Evolutionary conservation across 441 rosid genomes (phyloP).

Genomic region (Euphorbia celastroides): DNA sequence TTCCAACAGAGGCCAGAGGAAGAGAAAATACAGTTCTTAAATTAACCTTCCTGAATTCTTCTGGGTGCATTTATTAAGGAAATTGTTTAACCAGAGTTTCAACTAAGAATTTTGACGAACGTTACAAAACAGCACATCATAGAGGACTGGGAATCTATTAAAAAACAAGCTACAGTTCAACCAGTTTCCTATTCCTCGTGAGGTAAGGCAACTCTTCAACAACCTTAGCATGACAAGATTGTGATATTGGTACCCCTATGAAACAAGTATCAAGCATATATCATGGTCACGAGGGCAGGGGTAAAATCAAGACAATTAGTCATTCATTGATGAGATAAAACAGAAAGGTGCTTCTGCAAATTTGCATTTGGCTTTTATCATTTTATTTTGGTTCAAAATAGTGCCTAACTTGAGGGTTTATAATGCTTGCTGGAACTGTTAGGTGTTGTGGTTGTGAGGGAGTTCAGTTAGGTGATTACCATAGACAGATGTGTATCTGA

Average conservation of each 20-base stretch:
- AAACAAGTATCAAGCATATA: background rate
- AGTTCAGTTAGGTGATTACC: background rate
- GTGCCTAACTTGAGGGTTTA: background rate
- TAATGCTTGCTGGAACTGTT: background rate
- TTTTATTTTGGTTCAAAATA: background rate
- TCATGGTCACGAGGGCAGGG: background rate
- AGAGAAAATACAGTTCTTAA: constrained; percentile 59
- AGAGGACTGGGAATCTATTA: too few species aligned
- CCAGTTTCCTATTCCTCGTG: background rate
- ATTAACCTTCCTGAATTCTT: background rate
- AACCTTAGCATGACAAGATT: background rate
- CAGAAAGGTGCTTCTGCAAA: too few species aligned
- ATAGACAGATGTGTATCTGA: too few species aligned
- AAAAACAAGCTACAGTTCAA: too few species aligned
- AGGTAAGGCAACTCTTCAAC: background rate
- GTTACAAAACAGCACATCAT: background rate
- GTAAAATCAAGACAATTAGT: background rate
- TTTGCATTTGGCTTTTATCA: too few species aligned
- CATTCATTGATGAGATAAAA: background rate
- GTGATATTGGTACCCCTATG: background rate
- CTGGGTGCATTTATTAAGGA: constrained; percentile 1
- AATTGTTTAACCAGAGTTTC: background rate
- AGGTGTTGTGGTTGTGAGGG: background rate
- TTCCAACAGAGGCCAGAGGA: constrained; percentile 39
- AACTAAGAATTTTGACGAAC: background rate